Base-by-base conservation (phyloP, 2,329 filamentous ascomycete species). In the Chrysoporthe puriensis region DNA sequence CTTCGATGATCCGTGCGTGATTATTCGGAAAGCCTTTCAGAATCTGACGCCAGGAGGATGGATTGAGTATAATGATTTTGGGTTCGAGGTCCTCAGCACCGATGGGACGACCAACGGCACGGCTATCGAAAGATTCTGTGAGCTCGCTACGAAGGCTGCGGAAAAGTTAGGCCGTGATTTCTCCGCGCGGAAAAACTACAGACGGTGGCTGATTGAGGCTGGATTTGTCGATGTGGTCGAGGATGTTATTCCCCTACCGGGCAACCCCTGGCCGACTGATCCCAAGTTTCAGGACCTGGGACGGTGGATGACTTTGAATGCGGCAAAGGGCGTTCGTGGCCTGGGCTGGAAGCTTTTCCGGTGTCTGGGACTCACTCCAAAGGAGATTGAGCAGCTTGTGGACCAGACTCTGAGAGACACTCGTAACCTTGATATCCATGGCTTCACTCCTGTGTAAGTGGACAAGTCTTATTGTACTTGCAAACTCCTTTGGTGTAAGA, bases 1-100 rank as follows among this genome's bases (percentile, higher is more conserved):
- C 44, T 84, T 88, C 69, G 74, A 78, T n/a, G 79, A 87, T 73
- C 86, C 84, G 76, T 78, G 77, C 1, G 73, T 73, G 18, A 77
- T 87, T 32, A 75, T 86, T 60, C 71, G 73, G 21, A 81, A 85
- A 72, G 79, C 79, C 1, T 85, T 79, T 71, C 75, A 80, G 69
- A 80, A 74, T 68, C 72, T 77, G 1, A 74, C 75, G 21, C 80
- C 80, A 0, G 80, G 80, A 2, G 80, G 79, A 8, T 76, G 71
- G 66, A 72, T 80, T 60, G 80, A 82, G 70, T 73, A 76, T 21
- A 73, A 76, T 36, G 74, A 81, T 62, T n/a, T 26, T 26, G 26
- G 26, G 26, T 26, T 26, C 26, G 26, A 26, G 26, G 26, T 26
- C 26, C 26, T 26, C 26, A 26, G 26, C 26, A 26, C 26, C 26